Conservation (phyloP, 2,329 filamentous ascomycete genomes). For the Blumeriella jaapii region DNA sequence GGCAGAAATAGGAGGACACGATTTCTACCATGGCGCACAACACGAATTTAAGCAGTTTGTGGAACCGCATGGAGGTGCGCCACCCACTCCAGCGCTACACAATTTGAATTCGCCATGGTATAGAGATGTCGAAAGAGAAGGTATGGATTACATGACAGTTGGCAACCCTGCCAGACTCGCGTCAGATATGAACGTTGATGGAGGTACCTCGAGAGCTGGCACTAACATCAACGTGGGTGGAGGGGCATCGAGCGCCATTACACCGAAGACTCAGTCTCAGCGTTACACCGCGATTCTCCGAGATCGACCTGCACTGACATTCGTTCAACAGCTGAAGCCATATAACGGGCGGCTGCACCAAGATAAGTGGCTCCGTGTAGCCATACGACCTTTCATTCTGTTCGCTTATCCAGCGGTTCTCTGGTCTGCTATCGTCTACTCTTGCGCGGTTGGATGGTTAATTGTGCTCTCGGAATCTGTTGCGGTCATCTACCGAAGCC, state of each 20-base stretch:
- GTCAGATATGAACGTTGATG: constrained; percentile 8
- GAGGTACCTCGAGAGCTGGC: too few species aligned
- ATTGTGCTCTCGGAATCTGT: constrained; percentile 90
- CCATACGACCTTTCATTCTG: constrained; percentile 70
- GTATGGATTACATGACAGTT: constrained; percentile 10
- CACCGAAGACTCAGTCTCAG: constrained; percentile 2
- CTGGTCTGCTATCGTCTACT: constrained; percentile 78
- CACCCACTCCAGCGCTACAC: constrained; percentile 27
- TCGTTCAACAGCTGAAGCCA: constrained; percentile 59
- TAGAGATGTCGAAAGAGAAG: constrained; percentile 15
- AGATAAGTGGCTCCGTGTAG: constrained; percentile 71
- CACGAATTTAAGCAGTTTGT: constrained; percentile 6
- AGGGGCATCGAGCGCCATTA: neutral
- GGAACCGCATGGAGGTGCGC: constrained; percentile 16
- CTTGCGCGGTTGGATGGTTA: constrained; percentile 85
- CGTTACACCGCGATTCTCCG: constrained; percentile 62
- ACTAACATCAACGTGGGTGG: too few species aligned
- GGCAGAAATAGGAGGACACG: neutral
- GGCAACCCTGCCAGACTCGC: neutral
- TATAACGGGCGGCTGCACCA: constrained; percentile 69
- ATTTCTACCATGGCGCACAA: neutral
- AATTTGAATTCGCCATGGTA: constrained; percentile 30
- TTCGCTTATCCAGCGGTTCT: constrained; percentile 81
- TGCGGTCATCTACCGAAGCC: constrained; percentile 63
- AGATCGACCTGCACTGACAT: constrained; percentile 56